phyloP scores from a whole-genome alignment of 2,329 filamentous ascomycete species.

The Fusarium sp. region DNA sequence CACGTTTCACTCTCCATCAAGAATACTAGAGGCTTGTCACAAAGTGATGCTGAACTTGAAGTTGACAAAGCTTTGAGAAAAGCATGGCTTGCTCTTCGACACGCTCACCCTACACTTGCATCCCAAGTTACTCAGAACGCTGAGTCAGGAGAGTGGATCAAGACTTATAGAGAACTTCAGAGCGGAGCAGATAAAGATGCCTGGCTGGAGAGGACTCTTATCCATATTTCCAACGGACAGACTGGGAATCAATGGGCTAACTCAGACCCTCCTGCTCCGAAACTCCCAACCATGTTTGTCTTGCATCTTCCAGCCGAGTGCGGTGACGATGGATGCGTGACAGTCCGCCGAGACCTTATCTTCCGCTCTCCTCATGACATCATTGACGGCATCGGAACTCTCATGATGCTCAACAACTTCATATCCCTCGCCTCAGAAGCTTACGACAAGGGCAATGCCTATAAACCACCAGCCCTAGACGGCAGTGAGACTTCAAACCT shows the following conservation, averaged over 20 bases:
- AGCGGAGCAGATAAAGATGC: conserved; percentile 13
- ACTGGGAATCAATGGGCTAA: conserved; percentile 48
- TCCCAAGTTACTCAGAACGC: conserved; percentile 37
- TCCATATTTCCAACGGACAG: conserved; percentile 33
- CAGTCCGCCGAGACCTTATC: conserved; percentile 44
- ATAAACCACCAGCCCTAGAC: conserved; percentile 24
- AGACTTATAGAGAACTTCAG: conserved; percentile 25
- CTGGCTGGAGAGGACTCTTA: conserved; percentile 48
- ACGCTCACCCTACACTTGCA: conserved; percentile 48
- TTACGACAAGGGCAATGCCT: conserved; percentile 19
- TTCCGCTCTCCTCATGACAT: conserved; percentile 51
- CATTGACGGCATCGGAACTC: conserved; percentile 52
- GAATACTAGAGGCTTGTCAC: background rate
- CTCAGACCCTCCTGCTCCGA: conserved; percentile 47
- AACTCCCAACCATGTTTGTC: conserved; percentile 47
- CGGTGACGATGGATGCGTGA: accelerated
- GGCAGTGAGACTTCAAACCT: conserved; percentile 25
- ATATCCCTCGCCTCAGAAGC: conserved; percentile 38
- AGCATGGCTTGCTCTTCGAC: conserved; percentile 48
- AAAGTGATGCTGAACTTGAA: background rate
- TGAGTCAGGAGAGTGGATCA: conserved; percentile 37
- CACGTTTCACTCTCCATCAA: conserved; percentile 45
- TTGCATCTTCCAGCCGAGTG: conserved; percentile 19
- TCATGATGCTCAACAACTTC: conserved; percentile 48
- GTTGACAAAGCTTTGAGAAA: conserved; percentile 45